phyloP scores from a whole-genome alignment of 768 basidiomycete genomes.

The Mycena galericulata region DNA sequence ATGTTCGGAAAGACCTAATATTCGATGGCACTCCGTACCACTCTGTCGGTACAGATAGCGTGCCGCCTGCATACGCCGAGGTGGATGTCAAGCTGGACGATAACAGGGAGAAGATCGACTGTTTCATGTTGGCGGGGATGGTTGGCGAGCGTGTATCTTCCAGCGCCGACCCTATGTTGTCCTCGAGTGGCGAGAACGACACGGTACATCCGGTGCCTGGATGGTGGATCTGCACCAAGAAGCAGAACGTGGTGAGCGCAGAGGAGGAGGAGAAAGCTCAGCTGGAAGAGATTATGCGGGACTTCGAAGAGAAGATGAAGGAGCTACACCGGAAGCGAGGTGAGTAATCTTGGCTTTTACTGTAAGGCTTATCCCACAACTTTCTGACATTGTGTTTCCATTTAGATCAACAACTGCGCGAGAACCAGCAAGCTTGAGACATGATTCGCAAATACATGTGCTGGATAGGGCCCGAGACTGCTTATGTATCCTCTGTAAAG shows the following conservation, averaged over 20 bases:
- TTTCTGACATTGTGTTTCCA: too few relatives aligned
- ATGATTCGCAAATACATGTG: too few relatives aligned
- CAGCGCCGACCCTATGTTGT: not conserved
- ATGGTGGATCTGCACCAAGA: slow-evolving; percentile 28
- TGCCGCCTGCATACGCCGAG: slow-evolving; percentile 34
- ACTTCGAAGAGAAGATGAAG: too few relatives aligned
- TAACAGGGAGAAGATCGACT: slow-evolving; percentile 34
- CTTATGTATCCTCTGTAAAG: too few relatives aligned
- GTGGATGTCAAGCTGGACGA: slow-evolving; percentile 39
- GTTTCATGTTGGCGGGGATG: slow-evolving; percentile 40
- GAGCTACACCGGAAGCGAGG: too few relatives aligned
- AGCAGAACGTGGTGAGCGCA: not conserved
- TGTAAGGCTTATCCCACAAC: too few relatives aligned
- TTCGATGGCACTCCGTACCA: not conserved
- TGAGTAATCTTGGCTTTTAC: too few relatives aligned
- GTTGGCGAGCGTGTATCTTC: slow-evolving; percentile 30
- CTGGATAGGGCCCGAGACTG: too few relatives aligned
- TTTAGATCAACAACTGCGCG: too few relatives aligned
- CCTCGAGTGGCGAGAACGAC: slow-evolving; percentile 26
- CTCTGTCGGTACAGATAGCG: not conserved
- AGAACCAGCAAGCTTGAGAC: too few relatives aligned
- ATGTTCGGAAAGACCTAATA: not conserved
- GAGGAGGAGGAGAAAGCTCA: too few relatives aligned
- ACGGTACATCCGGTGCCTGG: slow-evolving; percentile 34
- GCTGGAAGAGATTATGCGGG: too few relatives aligned